Conservation (phyloP, 2,329 filamentous ascomycete genomes). For the Calonectria hawksworthii region DNA sequence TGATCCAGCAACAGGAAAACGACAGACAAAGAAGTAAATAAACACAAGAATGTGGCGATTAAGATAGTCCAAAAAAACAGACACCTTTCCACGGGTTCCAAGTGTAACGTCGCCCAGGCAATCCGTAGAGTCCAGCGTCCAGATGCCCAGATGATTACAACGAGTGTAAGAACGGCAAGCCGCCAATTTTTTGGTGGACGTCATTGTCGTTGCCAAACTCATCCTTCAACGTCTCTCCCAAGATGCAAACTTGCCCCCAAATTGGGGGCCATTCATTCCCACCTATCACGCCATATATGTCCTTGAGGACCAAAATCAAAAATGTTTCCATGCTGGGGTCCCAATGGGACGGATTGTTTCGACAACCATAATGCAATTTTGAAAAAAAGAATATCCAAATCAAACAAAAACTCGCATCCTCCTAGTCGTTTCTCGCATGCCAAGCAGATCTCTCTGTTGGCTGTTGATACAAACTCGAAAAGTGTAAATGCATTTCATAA, state of each 20-base stretch:
- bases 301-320: constrained; percentile 28
- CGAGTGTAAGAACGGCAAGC: constrained; percentile 64
- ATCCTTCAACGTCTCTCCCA: constrained; percentile 32
- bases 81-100: constrained; percentile 38
- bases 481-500: constrained; percentile 57
- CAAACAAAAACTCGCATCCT: constrained; percentile 44
- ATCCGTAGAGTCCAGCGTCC: constrained; percentile 54
- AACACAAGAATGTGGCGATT: constrained; percentile 54
- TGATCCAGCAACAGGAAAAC: constrained; percentile 45
- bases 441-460: constrained; percentile 50
- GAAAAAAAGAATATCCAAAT: constrained; percentile 30
- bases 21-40: constrained; percentile 53
- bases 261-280: constrained; percentile 36
- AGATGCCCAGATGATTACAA: constrained; percentile 62
- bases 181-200: constrained; percentile 41
- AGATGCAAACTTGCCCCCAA: constrained; percentile 35
- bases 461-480: constrained; percentile 61
- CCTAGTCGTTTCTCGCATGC: constrained; percentile 46
- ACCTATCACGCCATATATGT: constrained; percentile 39
- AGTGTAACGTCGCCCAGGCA: constrained; percentile 48
- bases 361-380: constrained; percentile 42
- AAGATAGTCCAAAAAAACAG: not conserved
- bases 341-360: constrained; percentile 24
- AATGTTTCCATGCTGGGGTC: constrained; percentile 42
- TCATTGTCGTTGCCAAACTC: constrained; percentile 45